Percentiles rank a stretch among this genome's conserved stretches.
Conservation (phyloP, 345 rosid species). For the Citrus glauca region DNA sequence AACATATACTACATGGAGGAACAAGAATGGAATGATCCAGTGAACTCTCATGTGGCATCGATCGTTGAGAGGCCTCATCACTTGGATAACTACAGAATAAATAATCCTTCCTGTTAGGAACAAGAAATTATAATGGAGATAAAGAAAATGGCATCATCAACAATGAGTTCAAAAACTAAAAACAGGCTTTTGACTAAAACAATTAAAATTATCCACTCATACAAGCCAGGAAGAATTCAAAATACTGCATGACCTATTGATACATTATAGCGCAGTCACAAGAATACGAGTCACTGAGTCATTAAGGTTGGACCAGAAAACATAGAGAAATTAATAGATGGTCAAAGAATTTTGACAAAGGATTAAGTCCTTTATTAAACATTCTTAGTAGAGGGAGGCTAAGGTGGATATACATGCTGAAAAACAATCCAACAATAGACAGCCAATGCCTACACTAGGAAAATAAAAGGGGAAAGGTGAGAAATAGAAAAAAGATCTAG, state of each 20-base stretch:
- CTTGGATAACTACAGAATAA: conserved; percentile 49
- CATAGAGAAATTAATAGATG: neutral
- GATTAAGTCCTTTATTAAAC: neutral
- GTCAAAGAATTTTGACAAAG: neutral
- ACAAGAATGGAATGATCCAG: conserved; percentile 56
- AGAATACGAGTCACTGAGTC: neutral
- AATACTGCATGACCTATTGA: neutral
- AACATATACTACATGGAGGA: conserved; percentile 56
- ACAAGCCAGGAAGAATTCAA: neutral
- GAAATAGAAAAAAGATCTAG: neutral
- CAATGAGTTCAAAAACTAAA: neutral
- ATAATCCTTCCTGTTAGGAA: conserved; percentile 24
- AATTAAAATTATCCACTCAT: neutral
- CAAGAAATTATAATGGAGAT: neutral
- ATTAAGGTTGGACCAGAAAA: neutral
- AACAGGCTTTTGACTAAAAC: neutral
- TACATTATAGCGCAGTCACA: neutral
- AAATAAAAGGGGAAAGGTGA: neutral
- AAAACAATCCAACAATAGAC: neutral
- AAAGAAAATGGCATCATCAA: neutral
- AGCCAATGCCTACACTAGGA: neutral
- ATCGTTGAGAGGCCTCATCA: conserved; percentile 50
- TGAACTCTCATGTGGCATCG: conserved; percentile 58
- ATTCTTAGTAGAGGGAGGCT: neutral
- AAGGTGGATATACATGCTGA: neutral